Conservation (phyloP, 805 yeast species). For the Isabelozyma rhagii region DNA sequence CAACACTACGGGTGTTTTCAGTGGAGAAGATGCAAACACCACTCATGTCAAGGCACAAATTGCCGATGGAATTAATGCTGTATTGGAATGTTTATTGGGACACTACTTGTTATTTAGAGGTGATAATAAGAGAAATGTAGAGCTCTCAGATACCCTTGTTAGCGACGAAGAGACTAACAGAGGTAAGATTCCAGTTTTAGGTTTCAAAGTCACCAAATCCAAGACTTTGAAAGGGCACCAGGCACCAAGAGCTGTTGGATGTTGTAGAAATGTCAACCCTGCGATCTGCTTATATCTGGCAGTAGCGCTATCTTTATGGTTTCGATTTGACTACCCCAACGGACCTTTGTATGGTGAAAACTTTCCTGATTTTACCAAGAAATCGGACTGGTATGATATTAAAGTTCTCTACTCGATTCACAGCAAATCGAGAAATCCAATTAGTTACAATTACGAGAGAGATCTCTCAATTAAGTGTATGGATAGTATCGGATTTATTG, state of each 20-base stretch:
- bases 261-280: background rate
- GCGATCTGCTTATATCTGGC: conserved; percentile 1
- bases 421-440: background rate
- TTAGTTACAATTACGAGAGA: background rate
- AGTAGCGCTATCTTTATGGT: conserved; percentile 2
- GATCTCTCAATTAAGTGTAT: background rate
- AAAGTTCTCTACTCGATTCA: background rate
- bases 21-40: background rate
- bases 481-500: background rate
- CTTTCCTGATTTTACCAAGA: background rate
- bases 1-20: background rate
- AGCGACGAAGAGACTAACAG: background rate
- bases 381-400: background rate
- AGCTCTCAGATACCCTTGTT: background rate
- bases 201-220: background rate
- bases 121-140: conserved; percentile 1
- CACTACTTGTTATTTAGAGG: conserved; percentile 2
- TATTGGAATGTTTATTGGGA: conserved; percentile 1
- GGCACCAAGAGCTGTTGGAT: background rate
- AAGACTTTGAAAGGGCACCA: background rate
- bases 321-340: conserved; percentile 1
- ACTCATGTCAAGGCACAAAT: background rate
- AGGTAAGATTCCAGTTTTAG: background rate
- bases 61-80: background rate
- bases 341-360: background rate